phyloP scores from a whole-genome alignment of 2,329 filamentous ascomycete species.

The Neonectria hederae region DNA sequence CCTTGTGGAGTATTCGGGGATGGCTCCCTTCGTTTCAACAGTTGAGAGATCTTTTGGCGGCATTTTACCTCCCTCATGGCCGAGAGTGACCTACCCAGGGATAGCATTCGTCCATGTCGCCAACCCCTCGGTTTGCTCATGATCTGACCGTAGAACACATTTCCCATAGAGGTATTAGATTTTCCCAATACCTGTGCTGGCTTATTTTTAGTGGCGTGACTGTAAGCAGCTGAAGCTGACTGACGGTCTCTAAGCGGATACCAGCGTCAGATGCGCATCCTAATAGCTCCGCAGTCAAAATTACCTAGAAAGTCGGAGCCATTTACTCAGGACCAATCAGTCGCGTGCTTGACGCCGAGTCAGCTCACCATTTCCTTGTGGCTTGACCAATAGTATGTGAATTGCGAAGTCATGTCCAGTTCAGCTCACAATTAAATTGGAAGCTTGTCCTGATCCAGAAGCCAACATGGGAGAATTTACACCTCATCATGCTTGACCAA shows the following conservation, averaged over 20 bases:
- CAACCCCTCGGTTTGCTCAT: neutral
- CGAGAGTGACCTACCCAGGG: neutral
- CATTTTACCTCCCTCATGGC: no score
- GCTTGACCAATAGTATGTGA: neutral
- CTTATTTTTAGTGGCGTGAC: neutral
- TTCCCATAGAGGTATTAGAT: neutral
- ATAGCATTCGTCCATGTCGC: neutral
- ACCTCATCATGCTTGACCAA: neutral
- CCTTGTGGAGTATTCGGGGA: neutral
- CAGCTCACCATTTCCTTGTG: neutral
- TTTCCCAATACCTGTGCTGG: neutral
- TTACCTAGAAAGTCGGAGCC: neutral
- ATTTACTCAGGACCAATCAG: neutral
- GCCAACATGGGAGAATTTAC: neutral
- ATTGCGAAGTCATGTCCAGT: neutral
- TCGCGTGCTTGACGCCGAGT: neutral
- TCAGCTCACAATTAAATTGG: neutral
- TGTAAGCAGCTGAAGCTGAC: neutral
- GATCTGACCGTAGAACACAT: neutral
- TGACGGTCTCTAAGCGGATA: neutral
- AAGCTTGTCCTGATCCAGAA: neutral
- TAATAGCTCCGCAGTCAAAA: neutral
- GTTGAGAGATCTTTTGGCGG: neutral
- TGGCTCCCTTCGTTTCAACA: neutral
- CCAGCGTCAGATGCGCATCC: neutral